Base-by-base conservation (phyloP, 2,329 filamentous ascomycete genomes). In the Talaromyces sp. region DNA sequence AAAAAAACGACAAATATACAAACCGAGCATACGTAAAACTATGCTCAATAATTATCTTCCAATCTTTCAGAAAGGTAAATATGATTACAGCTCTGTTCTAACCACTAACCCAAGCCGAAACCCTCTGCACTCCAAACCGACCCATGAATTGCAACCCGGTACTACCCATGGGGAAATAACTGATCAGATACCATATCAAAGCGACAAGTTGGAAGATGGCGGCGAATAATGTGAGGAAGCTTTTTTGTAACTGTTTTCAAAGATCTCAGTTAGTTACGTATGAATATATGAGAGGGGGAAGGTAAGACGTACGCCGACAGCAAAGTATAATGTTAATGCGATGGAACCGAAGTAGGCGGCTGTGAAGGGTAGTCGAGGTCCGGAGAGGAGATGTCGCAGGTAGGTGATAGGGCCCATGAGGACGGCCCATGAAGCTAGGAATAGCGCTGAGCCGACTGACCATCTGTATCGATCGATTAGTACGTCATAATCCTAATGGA, bases 101-200 rank as follows among this genome's bases (percentile, higher is more conserved):
- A 60, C 89, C 87, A 50, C 84, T 87, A 84, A 97, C 87, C 94
- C 93, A 97, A 55, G 91, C 84, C 5, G 90, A 84, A 37, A 95
- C 89, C 69, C 92, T 84, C 69, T 87, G 87, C 19, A 88, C 89
- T 21, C 93, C 94, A 70, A 96, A 94, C 2, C 85, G 86, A 43
- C 91, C 90, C 59, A 91, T 91, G 64, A 96, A 84, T 60, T 93
- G 87, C 64, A 99, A 77, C 41, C 94, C 91, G 57, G 87, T 89
- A 58, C 89, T 89, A 40, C 94, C 94, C 92, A 97, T 96, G 25
- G 94, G 94, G 69, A 97, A 97, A 75, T 99, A 99, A 76, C 90
- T 96, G 73, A 97, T 86, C 48, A 97, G 81, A 76, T 97, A 97
- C 93, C 93, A 97, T 48, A 90, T 64, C 63, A 97, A 79, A 62